Conservation (phyloP, 75 land plant species). For the Selaginella tamariscina region DNA sequence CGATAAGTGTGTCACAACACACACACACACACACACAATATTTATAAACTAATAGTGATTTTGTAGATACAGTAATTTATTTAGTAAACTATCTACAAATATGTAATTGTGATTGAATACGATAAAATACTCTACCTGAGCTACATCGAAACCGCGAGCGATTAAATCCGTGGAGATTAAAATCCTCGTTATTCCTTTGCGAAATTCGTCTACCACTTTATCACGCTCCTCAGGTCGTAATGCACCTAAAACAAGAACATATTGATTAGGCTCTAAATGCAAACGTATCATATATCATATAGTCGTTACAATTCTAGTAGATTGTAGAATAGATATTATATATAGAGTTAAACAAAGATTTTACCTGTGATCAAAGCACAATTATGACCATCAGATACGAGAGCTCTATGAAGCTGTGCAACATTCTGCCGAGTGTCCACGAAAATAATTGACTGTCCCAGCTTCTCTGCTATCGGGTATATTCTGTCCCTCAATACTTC, state of each 20-base stretch:
- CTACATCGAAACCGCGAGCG: constrained; percentile 91
- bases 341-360: too few species aligned
- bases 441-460: constrained; percentile 91
- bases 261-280: too few species aligned
- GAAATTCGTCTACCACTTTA: constrained; percentile 42
- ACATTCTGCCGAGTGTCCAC: constrained; percentile 61
- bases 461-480: constrained; percentile 68
- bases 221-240: neutral
- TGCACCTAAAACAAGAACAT: too few species aligned
- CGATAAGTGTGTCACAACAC: too few species aligned
- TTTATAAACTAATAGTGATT: too few species aligned
- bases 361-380: constrained; percentile 67
- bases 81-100: neutral
- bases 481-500: constrained; percentile 68
- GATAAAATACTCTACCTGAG: constrained; percentile 40
- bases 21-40: too few species aligned
- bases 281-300: too few species aligned
- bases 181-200: constrained; percentile 69
- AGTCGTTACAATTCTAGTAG: too few species aligned
- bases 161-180: constrained; percentile 90
- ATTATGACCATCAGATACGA: constrained; percentile 51
- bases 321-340: too few species aligned
- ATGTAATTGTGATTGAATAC: too few species aligned
- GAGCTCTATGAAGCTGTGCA: constrained; percentile 36
- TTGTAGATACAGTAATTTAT: too few species aligned